phyloP scores from a whole-genome alignment of 495 filamentous ascomycete species.

The Gamarada debralockiae region DNA sequence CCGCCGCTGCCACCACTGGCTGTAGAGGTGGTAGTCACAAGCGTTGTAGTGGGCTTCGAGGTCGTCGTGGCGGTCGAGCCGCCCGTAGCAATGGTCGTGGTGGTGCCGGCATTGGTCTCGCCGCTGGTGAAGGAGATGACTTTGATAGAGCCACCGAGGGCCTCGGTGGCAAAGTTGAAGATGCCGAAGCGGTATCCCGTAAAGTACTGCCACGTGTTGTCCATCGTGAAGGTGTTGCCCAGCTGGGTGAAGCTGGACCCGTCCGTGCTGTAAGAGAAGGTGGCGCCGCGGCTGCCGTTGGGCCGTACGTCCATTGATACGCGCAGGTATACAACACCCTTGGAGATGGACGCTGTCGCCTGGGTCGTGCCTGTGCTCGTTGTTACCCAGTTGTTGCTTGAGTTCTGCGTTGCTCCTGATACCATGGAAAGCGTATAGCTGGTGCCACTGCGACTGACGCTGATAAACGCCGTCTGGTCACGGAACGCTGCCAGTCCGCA shows the following conservation, averaged over 20 bases:
- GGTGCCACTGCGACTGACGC: slow-evolving; percentile 30
- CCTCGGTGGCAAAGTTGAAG: slow-evolving; percentile 53
- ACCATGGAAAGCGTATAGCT: slow-evolving; percentile 21
- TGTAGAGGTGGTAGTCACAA: no score
- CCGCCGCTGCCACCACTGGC: no score
- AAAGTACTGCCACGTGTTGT: slow-evolving; percentile 45
- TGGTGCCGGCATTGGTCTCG: no score
- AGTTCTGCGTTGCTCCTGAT: slow-evolving; percentile 19
- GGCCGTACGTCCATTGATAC: slow-evolving; percentile 15
- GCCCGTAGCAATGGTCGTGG: no score
- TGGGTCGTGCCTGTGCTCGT: slow-evolving; percentile 15
- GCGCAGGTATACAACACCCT: slow-evolving; percentile 2
- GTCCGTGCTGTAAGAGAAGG: slow-evolving; percentile 49
- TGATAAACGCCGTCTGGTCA: slow-evolving; percentile 49
- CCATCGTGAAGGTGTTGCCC: slow-evolving; percentile 37
- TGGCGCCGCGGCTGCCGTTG: slow-evolving; percentile 25
- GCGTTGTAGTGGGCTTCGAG: no score
- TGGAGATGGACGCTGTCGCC: slow-evolving; percentile 19
- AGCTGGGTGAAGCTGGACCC: slow-evolving; percentile 38
- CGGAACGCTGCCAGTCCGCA: slow-evolving; percentile 48
- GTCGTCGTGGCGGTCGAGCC: no score
- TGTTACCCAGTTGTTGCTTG: slow-evolving; percentile 12
- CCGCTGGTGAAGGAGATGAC: not conserved
- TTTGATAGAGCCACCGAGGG: slow-evolving; percentile 35
- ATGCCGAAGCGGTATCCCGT: slow-evolving; percentile 52